These are phyloP conservation scores for Phytophthora vignae DNA, from an alignment of 352 stramenopile genomes.

Conservation along the genomic window DNA sequence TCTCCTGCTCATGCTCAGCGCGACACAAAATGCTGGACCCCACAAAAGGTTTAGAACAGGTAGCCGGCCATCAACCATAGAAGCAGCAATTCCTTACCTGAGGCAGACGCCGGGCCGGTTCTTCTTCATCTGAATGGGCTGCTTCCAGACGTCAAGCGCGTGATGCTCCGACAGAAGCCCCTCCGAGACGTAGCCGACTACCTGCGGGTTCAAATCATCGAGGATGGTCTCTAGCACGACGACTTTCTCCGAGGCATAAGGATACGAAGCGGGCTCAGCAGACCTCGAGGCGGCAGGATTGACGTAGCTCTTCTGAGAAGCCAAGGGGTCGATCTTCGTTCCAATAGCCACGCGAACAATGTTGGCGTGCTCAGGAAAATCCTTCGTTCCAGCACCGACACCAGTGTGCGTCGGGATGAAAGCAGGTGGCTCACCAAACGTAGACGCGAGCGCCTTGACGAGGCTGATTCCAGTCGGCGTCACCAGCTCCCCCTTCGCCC, in stretches of 20 bases:
- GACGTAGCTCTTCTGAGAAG: conserved; percentile 42
- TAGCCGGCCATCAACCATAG: not conserved
- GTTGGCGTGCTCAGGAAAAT: conserved; percentile 90
- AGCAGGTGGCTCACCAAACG: conserved; percentile 77
- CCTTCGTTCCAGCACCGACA: conserved; percentile 89
- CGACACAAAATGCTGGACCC: conserved; percentile 76
- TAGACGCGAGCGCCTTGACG: conserved; percentile 86
- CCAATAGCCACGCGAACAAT: conserved; percentile 91
- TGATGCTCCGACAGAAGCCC: conserved; percentile 60
- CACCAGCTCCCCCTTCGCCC: conserved; percentile 93
- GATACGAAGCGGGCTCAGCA: conserved; percentile 13
- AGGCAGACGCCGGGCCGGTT: conserved; percentile 79
- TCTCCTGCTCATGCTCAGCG: conserved; percentile 53
- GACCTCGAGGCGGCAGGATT: conserved; percentile 46
- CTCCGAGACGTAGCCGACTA: conserved; percentile 83
- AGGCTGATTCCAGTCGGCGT: conserved; percentile 97
- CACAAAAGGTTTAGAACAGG: conserved; percentile 3
- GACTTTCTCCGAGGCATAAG: conserved; percentile 55
- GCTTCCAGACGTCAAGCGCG: conserved; percentile 91
- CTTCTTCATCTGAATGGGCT: conserved; percentile 94
- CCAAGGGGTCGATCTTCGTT: conserved; percentile 48
- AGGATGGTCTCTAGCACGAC: conserved; percentile 91
- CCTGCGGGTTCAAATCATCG: conserved; percentile 91
- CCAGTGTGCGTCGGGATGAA: conserved; percentile 83
- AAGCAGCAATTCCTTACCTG: conserved; percentile 43